A percentile compares a stretch with the other conserved stretches of the same genome.
phyloP scores from a whole-genome alignment of 2,329 filamentous ascomycete species.

The Penicillium sp. region DNA sequence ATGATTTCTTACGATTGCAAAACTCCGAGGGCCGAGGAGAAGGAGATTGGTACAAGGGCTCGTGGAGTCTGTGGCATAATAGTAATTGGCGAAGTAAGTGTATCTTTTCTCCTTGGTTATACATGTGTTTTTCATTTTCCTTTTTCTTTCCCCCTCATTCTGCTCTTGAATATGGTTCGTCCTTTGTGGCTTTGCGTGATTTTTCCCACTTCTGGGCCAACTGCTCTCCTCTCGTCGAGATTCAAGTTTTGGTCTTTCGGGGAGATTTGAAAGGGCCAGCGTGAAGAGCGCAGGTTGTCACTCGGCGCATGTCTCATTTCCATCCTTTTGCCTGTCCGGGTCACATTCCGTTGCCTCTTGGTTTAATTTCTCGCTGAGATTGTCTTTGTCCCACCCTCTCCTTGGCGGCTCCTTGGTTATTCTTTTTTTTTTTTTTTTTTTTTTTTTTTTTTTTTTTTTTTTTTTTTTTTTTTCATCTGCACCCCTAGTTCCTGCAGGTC shows the following conservation, averaged over 20 bases:
- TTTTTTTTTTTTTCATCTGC: background rate
- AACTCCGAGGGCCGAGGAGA: constrained; percentile 35
- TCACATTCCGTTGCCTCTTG: background rate
- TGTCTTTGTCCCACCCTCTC: too few relatives aligned
- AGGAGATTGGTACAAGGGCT: constrained; percentile 76
- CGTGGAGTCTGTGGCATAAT: constrained; percentile 74
- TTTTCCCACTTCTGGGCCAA: too few relatives aligned
- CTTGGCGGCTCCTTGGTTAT: background rate
- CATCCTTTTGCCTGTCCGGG: background rate
- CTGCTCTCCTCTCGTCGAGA: too few relatives aligned
- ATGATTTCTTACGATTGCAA: constrained; percentile 68
- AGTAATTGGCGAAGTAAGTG: constrained; percentile 60
- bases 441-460: background rate
- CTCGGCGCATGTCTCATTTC: background rate
- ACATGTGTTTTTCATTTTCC: too few relatives aligned
- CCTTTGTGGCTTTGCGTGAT: too few relatives aligned
- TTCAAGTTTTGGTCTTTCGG: too few relatives aligned
- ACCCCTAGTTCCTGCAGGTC: background rate
- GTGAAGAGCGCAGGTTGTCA: too few relatives aligned
- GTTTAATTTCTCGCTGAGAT: too few relatives aligned
- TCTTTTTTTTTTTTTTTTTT: background rate
- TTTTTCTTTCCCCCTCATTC: too few relatives aligned
- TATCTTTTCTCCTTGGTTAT: background rate
- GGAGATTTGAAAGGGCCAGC: too few relatives aligned
- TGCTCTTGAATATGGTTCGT: too few relatives aligned